phyloP scores from a whole-genome alignment of 176 grass and related monocot genomes.

The Triticum dicoccoides region DNA sequence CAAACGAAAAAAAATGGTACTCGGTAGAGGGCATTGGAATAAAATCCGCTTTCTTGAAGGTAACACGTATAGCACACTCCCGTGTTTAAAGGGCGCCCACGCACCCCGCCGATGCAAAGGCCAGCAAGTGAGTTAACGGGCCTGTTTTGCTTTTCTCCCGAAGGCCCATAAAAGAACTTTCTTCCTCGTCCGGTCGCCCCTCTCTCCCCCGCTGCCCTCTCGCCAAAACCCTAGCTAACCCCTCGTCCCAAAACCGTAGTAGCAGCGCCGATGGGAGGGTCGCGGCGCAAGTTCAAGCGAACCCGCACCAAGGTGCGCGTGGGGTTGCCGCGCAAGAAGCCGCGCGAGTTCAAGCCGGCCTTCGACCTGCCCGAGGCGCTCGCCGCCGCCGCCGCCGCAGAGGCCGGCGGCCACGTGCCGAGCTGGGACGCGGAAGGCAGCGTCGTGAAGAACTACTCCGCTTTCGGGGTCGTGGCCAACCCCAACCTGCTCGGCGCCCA shows the following conservation, averaged over 20 bases:
- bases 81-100: not conserved
- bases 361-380: conserved; percentile 60
- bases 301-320: conserved; percentile 73
- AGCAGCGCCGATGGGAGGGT: conserved; percentile 54
- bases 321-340: conserved; percentile 72
- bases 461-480: conserved; percentile 87
- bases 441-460: conserved; percentile 81
- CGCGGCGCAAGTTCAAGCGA: conserved; percentile 88
- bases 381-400: conserved; percentile 44
- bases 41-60: no score
- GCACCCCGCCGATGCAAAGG: not conserved
- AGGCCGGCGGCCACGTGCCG: not conserved
- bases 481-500: conserved; percentile 75
- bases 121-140: not conserved
- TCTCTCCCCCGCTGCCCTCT: not conserved
- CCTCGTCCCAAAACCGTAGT: conserved; percentile 10
- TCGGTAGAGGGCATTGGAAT: no score
- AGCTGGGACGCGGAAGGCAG: conserved; percentile 78
- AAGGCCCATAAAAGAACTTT: conserved; percentile 17
- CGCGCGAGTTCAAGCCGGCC: conserved; percentile 68
- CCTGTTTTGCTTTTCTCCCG: not conserved
- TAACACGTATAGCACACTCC: no score
- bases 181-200: not conserved
- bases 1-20: no score
- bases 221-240: conserved; percentile 20